Base-by-base conservation (phyloP, 331 rosid species). In the Pyrus hybrid region DNA sequence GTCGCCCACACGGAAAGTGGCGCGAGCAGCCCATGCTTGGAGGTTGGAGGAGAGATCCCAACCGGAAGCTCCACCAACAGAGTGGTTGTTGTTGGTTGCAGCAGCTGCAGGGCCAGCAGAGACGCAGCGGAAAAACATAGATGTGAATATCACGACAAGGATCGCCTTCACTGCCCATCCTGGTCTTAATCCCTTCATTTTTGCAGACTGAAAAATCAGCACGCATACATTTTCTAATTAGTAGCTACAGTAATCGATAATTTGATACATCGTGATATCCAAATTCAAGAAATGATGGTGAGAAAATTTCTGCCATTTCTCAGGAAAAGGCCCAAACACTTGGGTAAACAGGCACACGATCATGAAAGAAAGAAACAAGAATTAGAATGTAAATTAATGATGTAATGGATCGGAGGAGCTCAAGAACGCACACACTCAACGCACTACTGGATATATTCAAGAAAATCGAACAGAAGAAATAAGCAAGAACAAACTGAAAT, bases 1-100 rank as follows among this genome's bases (percentile, higher is more conserved):
- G 65, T 93, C 98, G 1, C 91, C 96, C 63, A 85, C 87, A 25
- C 68, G 75, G 56, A 93, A 86, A 33, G 81, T 81, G 37, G 72
- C 71, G 4, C 78, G 9, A 29, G 93, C 67, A 51, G 90, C 76
- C 98, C 96, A 93, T 64, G 75, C 64, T 33, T 80, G 86, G 60
- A 93, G 71, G 72, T 90, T 75, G 1, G 95, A 82, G 32, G 60
- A 8, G 57, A 93, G 90, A 73, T 93, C 96, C 98, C 96, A 90
- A 21, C 94, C 96, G 18, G 88, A 75, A 79, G 69, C 67, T 25
- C 91, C 97, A 5, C 97, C 97, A 32, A 93, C 95, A 61, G 95
- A 35, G 77, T 57, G 82, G 70, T 90, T 90, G 58, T 71, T 75
- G 5, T 25, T 26, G 35, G 33, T 13, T 5, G 35, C 67, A 25